Evolutionary conservation across 768 basidiomycete genomes (phyloP), one percentile per base, ranked within the genome.

Genomic region (Mycena amicta): DNA sequence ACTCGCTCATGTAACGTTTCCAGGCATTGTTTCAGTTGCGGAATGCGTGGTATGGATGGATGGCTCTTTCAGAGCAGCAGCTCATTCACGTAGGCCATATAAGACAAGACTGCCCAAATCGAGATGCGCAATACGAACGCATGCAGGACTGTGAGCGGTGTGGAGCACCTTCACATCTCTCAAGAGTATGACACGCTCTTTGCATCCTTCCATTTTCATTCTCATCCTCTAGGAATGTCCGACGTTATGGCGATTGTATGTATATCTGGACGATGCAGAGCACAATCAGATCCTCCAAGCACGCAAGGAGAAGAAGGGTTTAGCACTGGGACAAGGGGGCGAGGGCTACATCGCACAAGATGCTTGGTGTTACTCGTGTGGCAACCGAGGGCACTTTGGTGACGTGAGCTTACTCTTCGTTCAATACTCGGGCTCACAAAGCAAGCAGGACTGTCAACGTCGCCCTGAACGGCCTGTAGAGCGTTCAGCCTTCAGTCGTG

Each of bases 21-120:
- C 72, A 92, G 92, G 71, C 85, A 82, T 0, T 93, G 92, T 66
- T 93, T 84, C 66, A 81, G 77, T 3, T 93, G 92, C 64, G 89
- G 89, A 16, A 90, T 91, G 89, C 90, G 89, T 68, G 92, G 92
- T 2, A 91, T 92, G 67, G n/a, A n/a, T n/a, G n/a, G n/a, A 91
- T 90, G 63, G 53, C n/a, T 46, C 26, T 37, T 66, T n/a, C 52
- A 43, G 41, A 22, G 13, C 41, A 43, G 6, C 20, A 43, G 20
- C 41, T 13, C 12, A 12, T 22, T 25, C 8, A 5, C 27, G 25
- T 13, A 49, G 47, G 47, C n/a, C 47, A 47, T 33, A 31, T 65
- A 90, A 88, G 82, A 80, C 47, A 28, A 25, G 47, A 49, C n/a
- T 92, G 89, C 68, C 89, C 91, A 3, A 89, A 91, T 70, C 82